Conservation (phyloP, 164 flowering plant genomes). For the Piper longum region DNA sequence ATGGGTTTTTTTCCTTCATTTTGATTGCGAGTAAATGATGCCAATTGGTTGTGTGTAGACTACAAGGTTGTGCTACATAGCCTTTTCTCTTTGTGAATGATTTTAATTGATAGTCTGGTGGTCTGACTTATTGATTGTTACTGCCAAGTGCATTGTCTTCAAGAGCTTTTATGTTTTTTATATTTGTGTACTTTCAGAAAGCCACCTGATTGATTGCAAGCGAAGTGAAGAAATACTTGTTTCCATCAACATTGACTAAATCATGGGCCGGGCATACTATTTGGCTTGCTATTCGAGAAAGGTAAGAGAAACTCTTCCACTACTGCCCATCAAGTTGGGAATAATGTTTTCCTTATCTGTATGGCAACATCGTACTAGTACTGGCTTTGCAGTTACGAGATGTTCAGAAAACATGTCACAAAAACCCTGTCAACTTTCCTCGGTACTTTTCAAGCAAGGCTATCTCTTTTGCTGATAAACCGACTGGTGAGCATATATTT, state of each 20-base stretch:
- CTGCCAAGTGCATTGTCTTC: background rate
- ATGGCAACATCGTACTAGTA: background rate
- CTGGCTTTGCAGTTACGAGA: slow-evolving; percentile 27
- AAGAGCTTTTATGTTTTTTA: background rate
- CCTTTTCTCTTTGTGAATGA: background rate
- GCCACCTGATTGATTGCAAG: background rate
- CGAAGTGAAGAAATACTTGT: background rate
- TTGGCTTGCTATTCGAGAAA: slow-evolving; percentile 1
- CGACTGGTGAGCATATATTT: slow-evolving; percentile 24
- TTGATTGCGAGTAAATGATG: too few species aligned
- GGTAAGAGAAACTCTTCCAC: background rate
- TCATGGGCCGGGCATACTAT: background rate
- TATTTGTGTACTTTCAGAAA: background rate
- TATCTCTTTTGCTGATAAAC: slow-evolving; percentile 11
- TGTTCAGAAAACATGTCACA: slow-evolving; percentile 19
- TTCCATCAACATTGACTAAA: background rate
- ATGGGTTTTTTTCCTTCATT: too few species aligned
- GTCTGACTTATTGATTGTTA: background rate
- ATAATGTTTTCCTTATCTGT: background rate
- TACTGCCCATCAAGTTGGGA: background rate
- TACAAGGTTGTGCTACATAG: background rate
- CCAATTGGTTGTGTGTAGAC: background rate
- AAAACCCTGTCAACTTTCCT: slow-evolving; percentile 21
- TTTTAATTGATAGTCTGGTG: too few species aligned
- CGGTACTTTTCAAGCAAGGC: slow-evolving; percentile 36